phyloP scores from a whole-genome alignment of 2,329 filamentous ascomycete species.

The Sporothrix protearum region DNA sequence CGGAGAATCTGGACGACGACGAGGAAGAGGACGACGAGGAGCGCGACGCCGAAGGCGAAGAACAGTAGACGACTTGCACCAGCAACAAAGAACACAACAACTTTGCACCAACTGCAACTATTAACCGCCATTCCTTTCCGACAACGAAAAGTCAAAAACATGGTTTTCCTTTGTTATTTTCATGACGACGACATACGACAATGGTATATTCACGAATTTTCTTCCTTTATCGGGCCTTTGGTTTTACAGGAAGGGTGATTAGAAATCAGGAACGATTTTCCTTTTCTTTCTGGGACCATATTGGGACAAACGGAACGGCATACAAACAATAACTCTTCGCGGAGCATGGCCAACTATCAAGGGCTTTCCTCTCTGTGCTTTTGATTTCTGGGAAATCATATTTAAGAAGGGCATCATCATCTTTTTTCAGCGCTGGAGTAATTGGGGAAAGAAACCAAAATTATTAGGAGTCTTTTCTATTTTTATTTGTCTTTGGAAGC shows the following conservation, averaged over 20 bases:
- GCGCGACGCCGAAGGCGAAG: constrained; percentile 40
- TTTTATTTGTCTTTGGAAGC: neutral
- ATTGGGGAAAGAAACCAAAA: neutral
- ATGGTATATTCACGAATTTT: constrained; percentile 2
- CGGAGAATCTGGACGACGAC: constrained; percentile 57
- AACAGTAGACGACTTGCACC: constrained; percentile 25
- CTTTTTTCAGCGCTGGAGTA: neutral
- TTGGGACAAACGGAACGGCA: neutral
- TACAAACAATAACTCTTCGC: constrained; percentile 5
- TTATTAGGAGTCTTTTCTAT: neutral
- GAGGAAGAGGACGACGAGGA: constrained; percentile 46
- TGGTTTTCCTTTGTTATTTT: constrained; percentile 10
- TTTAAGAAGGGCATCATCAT: neutral
- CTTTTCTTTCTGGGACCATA: neutral
- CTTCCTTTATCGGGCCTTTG: neutral
- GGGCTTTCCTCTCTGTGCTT: neutral
- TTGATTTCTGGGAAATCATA: constrained; percentile 3
- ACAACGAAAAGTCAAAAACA: constrained; percentile 5
- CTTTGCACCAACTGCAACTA: neutral
- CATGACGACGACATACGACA: constrained; percentile 10
- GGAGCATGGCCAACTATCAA: constrained; percentile 3
- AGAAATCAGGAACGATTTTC: neutral
- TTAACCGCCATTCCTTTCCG: constrained; percentile 10
- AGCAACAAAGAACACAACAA: neutral
- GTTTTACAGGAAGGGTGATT: neutral